Base-by-base conservation (phyloP, 192 early-diverging fungal species). In the Podila epicladia region DNA sequence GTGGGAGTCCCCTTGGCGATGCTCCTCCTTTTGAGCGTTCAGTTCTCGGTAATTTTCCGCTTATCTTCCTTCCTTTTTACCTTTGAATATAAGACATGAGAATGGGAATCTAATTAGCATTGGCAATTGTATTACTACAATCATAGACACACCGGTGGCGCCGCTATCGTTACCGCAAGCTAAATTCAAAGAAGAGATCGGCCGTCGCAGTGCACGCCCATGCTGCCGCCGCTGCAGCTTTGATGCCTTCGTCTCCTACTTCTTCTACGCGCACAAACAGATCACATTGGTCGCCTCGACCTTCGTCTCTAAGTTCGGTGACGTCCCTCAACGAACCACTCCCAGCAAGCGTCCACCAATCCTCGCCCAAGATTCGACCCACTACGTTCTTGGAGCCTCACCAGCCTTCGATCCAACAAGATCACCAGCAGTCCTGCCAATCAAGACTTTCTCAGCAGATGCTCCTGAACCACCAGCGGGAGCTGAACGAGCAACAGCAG, bases 61-160 rank as follows among this genome's bases (percentile, higher is more conserved):
- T 9, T 11, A 37, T 1, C 9, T 1, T 37, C 8, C 17, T 32
- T 55, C 15, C 26, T 57, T 38, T 31, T 51, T 12, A 13, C 38
- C n/a, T 59, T 31, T 26, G 17, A 22, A 19, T 2, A 1, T 60
- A 32, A 50, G 8, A 8, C 28, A 2, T 37, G 55, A 32, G 22
- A 3, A 24, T 66, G 26, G 49, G 3, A n/a, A 50, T 32, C 49
- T 66, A 57, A 55, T 2, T 5, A 57, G 64, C 37, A 31, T 33
- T 12, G 8, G 17, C 24, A 4, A 20, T 19, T 7, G 1, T 22
- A 7, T 26, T 37, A 35, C 19, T 26, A 33, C 31, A 11, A 33
- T 55, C 35, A 24, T 28, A 75, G 74, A 41, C 32, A 5, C 69
- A 76, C 33, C 62, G 63, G 45, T 76, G 74, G 74, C 57, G 74